A percentile compares a stretch with the other conserved stretches of the same genome.
phyloP scores from a whole-genome alignment of 2,329 filamentous ascomycete species.

The Hypoxylon sp. region DNA sequence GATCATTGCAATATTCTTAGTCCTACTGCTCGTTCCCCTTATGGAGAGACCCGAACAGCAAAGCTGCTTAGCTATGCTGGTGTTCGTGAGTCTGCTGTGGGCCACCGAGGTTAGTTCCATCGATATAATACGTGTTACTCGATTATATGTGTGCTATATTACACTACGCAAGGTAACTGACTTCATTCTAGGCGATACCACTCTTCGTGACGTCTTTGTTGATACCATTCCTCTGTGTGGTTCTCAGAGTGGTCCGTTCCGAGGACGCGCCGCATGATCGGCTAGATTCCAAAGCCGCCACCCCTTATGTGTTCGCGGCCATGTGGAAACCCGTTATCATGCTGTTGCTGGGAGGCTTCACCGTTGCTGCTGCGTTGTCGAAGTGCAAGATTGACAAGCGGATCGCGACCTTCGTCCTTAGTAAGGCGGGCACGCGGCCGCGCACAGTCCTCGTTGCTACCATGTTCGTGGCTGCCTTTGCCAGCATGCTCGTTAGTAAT shows the following conservation, averaged over 20 bases:
- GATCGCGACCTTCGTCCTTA: conserved; percentile 94
- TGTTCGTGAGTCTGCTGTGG: conserved; percentile 96
- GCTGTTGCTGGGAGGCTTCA: conserved; percentile 95
- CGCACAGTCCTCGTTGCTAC: conserved; percentile 93
- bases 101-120: conserved; percentile 82
- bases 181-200: conserved; percentile 79
- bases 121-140: background rate
- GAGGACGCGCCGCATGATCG: conserved; percentile 77
- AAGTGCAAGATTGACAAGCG: conserved; percentile 99
- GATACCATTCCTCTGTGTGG: conserved; percentile 92
- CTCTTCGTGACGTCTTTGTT: conserved; percentile 95
- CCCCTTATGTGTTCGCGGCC: conserved; percentile 87
- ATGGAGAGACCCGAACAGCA: conserved; percentile 92
- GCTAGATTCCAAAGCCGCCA: conserved; percentile 84
- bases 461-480: conserved; percentile 98
- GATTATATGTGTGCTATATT: background rate
- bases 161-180: conserved; percentile 18
- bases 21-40: conserved; percentile 82
- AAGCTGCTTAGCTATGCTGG: conserved; percentile 92
- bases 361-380: conserved; percentile 91
- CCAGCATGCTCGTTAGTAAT: conserved; percentile 99
- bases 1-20: conserved; percentile 80
- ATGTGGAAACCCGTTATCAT: conserved; percentile 99
- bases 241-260: conserved; percentile 85
- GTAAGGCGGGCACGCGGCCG: conserved; percentile 94